These are phyloP conservation scores for Cladosporium sp. DNA, from an alignment of 2,329 filamentous ascomycete species.

Conservation along the genomic window DNA sequence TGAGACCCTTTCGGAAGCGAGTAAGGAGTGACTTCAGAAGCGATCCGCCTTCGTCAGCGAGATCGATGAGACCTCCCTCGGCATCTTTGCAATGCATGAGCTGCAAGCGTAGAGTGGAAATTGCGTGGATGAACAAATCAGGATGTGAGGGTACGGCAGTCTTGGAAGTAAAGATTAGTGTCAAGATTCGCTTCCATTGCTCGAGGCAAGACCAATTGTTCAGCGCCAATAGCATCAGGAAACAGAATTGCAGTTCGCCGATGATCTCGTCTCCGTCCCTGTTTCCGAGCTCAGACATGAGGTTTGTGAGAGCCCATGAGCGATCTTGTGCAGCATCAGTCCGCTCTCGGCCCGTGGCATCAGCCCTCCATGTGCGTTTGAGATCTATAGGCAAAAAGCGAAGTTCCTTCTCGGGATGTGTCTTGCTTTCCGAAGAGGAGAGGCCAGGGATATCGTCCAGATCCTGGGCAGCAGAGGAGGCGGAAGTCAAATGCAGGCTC, in stretches of 20 bases:
- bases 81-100: slow-evolving; percentile 58
- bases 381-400: slow-evolving; percentile 60
- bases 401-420: slow-evolving; percentile 47
- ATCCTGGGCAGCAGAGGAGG: slow-evolving; percentile 57
- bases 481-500: slow-evolving; percentile 59
- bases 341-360: slow-evolving; percentile 61
- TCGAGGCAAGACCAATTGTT: slow-evolving; percentile 67
- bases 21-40: slow-evolving; percentile 55
- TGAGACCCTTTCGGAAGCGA: slow-evolving; percentile 53
- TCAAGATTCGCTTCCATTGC: slow-evolving; percentile 63
- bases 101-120: slow-evolving; percentile 54
- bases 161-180: slow-evolving; percentile 58
- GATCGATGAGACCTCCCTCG: slow-evolving; percentile 62
- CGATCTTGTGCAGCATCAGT: slow-evolving; percentile 63
- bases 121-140: slow-evolving; percentile 53
- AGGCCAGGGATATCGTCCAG: slow-evolving; percentile 62
- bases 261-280: slow-evolving; percentile 39
- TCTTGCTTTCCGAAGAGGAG: slow-evolving; percentile 31
- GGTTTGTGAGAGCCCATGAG: slow-evolving; percentile 59
- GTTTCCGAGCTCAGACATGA: slow-evolving; percentile 47
- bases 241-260: slow-evolving; percentile 63
- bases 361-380: slow-evolving; percentile 62
- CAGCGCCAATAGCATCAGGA: slow-evolving; percentile 62
- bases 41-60: slow-evolving; percentile 51
- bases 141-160: slow-evolving; percentile 51